Percentiles rank a stretch among this genome's conserved stretches.
phyloP scores from a whole-genome alignment of 805 yeast species.

The Yamadazyma ubonensis region DNA sequence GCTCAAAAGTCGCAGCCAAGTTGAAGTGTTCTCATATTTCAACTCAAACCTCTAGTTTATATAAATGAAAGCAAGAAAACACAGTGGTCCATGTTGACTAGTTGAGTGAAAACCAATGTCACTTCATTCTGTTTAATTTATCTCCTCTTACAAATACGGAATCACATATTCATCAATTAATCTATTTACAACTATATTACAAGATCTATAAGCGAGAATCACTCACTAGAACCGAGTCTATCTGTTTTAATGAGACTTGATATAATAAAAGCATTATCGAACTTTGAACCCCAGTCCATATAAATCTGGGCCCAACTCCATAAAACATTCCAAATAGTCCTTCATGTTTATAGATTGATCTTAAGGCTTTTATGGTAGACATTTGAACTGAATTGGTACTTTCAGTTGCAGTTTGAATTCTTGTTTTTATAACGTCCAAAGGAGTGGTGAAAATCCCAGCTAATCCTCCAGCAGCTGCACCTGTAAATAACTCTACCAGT shows the following conservation, averaged over 20 bases:
- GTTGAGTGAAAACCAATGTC: no score
- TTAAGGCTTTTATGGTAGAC: constrained; percentile 33
- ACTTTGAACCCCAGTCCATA: constrained; percentile 96
- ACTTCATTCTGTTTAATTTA: no score
- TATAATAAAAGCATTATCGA: constrained; percentile 89
- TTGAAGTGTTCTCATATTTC: no score
- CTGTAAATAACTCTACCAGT: constrained; percentile 70
- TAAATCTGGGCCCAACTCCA: constrained; percentile 94
- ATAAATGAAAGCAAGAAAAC: no score
- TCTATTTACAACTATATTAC: constrained; percentile 8
- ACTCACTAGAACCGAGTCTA: constrained; percentile 21
- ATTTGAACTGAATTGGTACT: constrained; percentile 14
- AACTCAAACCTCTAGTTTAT: no score
- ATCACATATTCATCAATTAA: no score
- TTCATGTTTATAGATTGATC: constrained; percentile 59
- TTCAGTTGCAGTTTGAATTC: constrained; percentile 84
- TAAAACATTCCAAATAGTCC: constrained; percentile 80
- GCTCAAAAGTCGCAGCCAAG: no score
- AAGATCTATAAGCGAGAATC: constrained; percentile 2
- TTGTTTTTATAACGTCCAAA: constrained; percentile 84
- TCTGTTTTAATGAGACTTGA: constrained; percentile 66
- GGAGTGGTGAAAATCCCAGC: constrained; percentile 92
- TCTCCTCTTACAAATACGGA: no score
- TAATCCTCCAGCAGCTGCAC: constrained; percentile 94
- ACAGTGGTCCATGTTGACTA: no score